Evolutionary conservation across 2,329 filamentous ascomycete genomes (phyloP).

Genomic region (Didymella lethalis): DNA sequence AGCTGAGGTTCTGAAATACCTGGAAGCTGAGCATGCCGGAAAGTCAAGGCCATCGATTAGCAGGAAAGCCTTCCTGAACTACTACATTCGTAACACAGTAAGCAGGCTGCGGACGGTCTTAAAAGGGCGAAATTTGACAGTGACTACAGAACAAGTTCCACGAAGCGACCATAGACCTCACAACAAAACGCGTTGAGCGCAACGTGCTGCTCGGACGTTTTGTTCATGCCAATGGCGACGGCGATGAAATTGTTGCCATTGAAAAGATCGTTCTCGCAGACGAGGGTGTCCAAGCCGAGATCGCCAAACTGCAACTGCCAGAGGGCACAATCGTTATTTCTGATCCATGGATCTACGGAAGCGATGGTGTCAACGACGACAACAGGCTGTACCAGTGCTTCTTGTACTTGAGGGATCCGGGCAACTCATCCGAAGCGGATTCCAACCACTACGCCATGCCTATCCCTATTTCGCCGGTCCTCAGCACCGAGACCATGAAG

Average conservation of each 20-base stretch:
- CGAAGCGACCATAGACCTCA: conserved; percentile 66
- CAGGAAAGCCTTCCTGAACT: conserved; percentile 64
- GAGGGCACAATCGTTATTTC: conserved; percentile 64
- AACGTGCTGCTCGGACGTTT: conserved; percentile 67
- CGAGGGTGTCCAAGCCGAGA: conserved; percentile 64
- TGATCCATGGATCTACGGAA: conserved; percentile 75
- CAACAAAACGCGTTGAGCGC: conserved; percentile 59
- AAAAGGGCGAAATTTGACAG: conserved; percentile 3
- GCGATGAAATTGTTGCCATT: conserved; percentile 66
- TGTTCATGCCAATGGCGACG: conserved; percentile 65
- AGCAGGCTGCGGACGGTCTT: conserved; percentile 28
- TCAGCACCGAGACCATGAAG: conserved; percentile 68
- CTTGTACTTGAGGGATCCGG: conserved; percentile 70
- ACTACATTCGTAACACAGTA: conserved; percentile 68
- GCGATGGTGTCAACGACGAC: conserved; percentile 59
- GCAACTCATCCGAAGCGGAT: conserved; percentile 66
- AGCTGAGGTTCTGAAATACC: conserved; percentile 64
- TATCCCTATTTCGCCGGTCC: conserved; percentile 71
- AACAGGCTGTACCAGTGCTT: conserved; percentile 68
- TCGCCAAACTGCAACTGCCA: conserved; percentile 67
- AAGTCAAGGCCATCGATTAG: conserved; percentile 60
- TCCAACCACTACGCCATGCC: conserved; percentile 75
- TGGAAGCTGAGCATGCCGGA: conserved; percentile 67
- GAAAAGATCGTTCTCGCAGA: conserved; percentile 65
- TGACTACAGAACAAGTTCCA: conserved; percentile 65